Conservation (phyloP, 176 grass and related monocot genomes). For the Calamus simplicifolius region DNA sequence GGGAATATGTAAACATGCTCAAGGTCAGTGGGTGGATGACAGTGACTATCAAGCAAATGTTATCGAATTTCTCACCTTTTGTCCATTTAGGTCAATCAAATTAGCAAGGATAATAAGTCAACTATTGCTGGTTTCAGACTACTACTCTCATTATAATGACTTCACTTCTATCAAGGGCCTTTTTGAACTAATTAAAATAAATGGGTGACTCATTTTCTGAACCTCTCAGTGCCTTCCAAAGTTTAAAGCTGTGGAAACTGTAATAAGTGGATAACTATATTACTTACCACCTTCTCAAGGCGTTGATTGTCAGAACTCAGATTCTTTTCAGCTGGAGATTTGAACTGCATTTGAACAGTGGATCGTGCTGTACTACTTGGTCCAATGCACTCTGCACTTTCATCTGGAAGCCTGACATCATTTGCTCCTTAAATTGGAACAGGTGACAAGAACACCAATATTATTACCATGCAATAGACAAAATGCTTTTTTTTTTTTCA, state of each 20-base stretch:
- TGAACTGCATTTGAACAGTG: slow-evolving; percentile 44
- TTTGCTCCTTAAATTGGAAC: slow-evolving; percentile 34
- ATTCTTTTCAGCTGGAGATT: slow-evolving; percentile 37
- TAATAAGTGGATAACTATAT: not conserved
- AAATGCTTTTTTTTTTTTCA: not conserved
- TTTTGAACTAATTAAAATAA: not conserved
- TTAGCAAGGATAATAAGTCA: no score
- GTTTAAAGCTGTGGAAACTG: no score
- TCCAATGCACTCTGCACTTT: slow-evolving; percentile 28
- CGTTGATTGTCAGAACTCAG: slow-evolving; percentile 26
- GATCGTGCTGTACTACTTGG: slow-evolving; percentile 31
- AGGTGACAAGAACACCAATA: slow-evolving; percentile 12
- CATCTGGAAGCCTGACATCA: slow-evolving; percentile 22
- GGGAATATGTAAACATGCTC: no score
- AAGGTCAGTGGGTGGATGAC: no score
- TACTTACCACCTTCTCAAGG: slow-evolving; percentile 35
- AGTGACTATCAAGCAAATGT: no score
- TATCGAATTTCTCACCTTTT: no score
- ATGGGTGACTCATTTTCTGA: slow-evolving; percentile 3
- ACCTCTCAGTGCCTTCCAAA: not conserved
- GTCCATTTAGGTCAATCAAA: no score
- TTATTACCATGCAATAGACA: slow-evolving; percentile 4
- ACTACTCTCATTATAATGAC: no score
- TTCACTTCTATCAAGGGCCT: no score
- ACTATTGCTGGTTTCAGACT: no score